These are phyloP conservation scores for Solanum pennellii DNA, from an alignment of 257 asterid species.

Conservation along the genomic window DNA sequence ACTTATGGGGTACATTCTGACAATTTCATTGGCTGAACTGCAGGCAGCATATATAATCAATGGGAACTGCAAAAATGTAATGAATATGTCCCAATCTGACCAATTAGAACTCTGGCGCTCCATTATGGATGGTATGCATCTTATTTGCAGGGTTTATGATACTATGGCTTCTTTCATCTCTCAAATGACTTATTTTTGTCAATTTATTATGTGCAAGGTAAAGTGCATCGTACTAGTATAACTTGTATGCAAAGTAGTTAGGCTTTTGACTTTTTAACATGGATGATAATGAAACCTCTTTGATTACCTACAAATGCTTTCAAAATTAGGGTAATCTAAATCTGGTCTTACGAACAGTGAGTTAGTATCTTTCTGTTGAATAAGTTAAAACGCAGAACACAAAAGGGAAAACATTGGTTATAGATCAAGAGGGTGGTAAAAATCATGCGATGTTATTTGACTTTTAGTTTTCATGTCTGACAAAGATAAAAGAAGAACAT, in stretches of 20 bases:
- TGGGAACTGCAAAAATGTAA: constrained; percentile 93
- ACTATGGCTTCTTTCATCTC: neutral
- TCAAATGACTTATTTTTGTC: neutral
- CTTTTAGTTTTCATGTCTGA: neutral
- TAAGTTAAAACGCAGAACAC: neutral
- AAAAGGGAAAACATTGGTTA: neutral
- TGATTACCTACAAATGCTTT: neutral
- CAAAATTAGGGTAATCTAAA: neutral
- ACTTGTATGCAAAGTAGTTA: neutral
- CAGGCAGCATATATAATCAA: constrained; percentile 91
- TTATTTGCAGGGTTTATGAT: neutral
- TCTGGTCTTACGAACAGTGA: neutral
- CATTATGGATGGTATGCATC: constrained; percentile 55
- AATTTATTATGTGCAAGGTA: neutral
- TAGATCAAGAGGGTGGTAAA: neutral
- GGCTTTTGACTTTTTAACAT: neutral
- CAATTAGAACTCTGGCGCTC: constrained; percentile 92
- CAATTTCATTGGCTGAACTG: constrained; percentile 5
- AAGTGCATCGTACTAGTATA: neutral
- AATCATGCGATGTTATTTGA: neutral
- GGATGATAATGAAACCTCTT: neutral
- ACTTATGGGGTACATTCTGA: neutral
- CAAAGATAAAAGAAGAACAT: neutral
- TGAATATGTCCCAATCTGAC: constrained; percentile 94
- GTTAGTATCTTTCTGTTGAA: neutral